Conservation (phyloP, 2,329 filamentous ascomycete species). For the Ophiostoma triangulosporum region DNA sequence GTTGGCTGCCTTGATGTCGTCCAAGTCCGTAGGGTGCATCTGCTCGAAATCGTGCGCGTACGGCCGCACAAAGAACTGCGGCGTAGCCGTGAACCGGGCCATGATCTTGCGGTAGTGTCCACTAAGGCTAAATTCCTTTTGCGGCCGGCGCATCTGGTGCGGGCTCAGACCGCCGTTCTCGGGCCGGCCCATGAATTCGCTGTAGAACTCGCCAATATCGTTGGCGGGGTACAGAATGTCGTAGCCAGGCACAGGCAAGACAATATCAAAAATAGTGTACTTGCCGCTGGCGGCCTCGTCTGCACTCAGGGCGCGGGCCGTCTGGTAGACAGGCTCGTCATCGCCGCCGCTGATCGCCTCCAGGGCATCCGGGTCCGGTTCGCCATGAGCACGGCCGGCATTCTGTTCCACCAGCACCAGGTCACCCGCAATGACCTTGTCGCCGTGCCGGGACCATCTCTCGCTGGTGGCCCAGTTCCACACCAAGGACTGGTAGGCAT, state of each 20-base stretch:
- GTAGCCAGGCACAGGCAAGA: conserved; percentile 84
- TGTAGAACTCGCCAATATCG: conserved; percentile 70
- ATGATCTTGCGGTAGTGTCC: conserved; percentile 82
- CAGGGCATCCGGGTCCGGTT: conserved; percentile 32
- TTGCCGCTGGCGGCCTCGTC: conserved; percentile 66
- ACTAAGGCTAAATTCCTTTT: conserved; percentile 77
- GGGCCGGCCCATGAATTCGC: conserved; percentile 68
- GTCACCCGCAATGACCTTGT: conserved; percentile 68
- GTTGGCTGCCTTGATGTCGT: conserved; percentile 37
- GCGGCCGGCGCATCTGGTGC: conserved; percentile 69
- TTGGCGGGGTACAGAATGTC: conserved; percentile 81
- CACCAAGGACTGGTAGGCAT: conserved; percentile 88
- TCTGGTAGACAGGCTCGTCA: conserved; percentile 28
- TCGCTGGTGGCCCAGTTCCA: conserved; percentile 81
- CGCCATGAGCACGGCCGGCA: conserved; percentile 24
- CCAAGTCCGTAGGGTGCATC: conserved; percentile 77
- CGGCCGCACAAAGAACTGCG: conserved; percentile 53
- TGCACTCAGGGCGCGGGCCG: conserved; percentile 59
- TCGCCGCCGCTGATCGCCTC: conserved; percentile 37
- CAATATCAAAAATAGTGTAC: conserved; percentile 75
- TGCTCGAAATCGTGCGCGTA: conserved; percentile 66
- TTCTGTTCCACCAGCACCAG: conserved; percentile 48
- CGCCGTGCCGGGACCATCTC: conserved; percentile 64
- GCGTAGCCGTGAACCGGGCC: conserved; percentile 50
- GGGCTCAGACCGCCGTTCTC: conserved; percentile 71